Conservation (phyloP, 2,329 filamentous ascomycete species). For the Penicillium sp. region DNA sequence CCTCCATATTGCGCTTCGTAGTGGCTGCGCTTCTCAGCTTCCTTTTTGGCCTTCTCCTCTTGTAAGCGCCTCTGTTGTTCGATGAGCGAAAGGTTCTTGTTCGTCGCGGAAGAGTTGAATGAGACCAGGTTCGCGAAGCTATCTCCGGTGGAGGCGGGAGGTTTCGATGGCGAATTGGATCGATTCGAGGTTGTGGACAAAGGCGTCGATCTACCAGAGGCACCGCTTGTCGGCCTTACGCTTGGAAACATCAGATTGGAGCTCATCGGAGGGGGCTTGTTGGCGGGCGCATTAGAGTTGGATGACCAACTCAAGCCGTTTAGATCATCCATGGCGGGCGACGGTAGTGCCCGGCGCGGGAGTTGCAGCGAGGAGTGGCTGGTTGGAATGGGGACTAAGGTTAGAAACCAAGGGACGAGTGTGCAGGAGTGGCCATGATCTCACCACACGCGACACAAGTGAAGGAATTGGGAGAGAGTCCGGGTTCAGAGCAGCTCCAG, state of each 20-base stretch:
- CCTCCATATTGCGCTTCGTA: slow-evolving; percentile 74
- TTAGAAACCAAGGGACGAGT: slow-evolving; percentile 3
- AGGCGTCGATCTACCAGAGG: slow-evolving; percentile 46
- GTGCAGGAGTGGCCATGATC: slow-evolving; percentile 10
- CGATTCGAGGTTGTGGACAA: slow-evolving; percentile 32
- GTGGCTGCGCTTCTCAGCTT: slow-evolving; percentile 68
- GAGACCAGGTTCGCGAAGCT: slow-evolving; percentile 65
- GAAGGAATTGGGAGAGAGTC: slow-evolving; percentile 5
- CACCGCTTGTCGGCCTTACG: slow-evolving; percentile 35
- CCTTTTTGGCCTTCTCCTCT: slow-evolving; percentile 72
- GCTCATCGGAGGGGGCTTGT: slow-evolving; percentile 39
- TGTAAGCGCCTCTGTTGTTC: slow-evolving; percentile 67
- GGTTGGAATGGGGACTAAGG: not conserved
- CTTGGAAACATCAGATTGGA: slow-evolving; percentile 36
- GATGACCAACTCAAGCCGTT: slow-evolving; percentile 47
- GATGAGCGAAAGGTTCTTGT: slow-evolving; percentile 66
- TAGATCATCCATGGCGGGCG: slow-evolving; percentile 47
- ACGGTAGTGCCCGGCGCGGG: slow-evolving; percentile 3
- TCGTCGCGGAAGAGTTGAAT: slow-evolving; percentile 48
- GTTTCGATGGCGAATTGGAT: slow-evolving; percentile 40
- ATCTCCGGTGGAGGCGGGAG: slow-evolving; percentile 44
- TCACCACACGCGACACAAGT: slow-evolving; percentile 8
- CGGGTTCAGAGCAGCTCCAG: not conserved
- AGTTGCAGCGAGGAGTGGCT: slow-evolving; percentile 1
- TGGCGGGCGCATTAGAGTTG: slow-evolving; percentile 31